Conservation (phyloP, 345 rosid species). For the Conringia planisiliqua region DNA sequence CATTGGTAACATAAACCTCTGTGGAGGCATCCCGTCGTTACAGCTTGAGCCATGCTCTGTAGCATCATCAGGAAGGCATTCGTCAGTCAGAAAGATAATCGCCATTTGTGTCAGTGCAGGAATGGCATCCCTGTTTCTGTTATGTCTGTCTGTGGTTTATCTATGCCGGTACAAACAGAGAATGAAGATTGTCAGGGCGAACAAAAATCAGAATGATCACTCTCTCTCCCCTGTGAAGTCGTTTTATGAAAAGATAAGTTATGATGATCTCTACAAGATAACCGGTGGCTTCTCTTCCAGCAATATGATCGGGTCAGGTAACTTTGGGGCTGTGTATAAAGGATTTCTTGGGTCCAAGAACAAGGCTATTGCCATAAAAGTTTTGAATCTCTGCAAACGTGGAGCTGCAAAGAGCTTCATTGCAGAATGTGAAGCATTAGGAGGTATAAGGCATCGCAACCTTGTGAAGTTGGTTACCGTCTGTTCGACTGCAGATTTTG, state of each 20-base stretch:
- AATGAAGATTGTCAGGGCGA: background rate
- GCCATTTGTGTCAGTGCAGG: conserved; percentile 4
- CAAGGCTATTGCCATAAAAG: conserved; percentile 30
- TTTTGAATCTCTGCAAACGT: conserved; percentile 34
- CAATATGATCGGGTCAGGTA: conserved; percentile 29
- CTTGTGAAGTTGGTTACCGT: conserved; percentile 39
- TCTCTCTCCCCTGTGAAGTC: background rate
- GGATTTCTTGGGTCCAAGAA: background rate
- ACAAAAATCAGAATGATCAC: background rate
- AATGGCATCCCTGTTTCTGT: background rate
- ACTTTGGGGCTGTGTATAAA: background rate
- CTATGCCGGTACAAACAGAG: conserved; percentile 19
- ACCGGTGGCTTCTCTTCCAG: conserved; percentile 29
- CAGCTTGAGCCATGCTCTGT: conserved; percentile 9
- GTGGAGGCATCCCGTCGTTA: conserved; percentile 18
- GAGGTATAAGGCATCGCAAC: conserved; percentile 38
- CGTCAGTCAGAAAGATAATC: conserved; percentile 4
- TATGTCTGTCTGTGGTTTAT: conserved; percentile 30
- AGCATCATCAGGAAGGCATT: background rate
- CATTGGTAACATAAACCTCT: conserved; percentile 5
- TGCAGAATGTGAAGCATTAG: conserved; percentile 44
- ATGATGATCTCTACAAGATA: conserved; percentile 20
- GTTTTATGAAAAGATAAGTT: conserved; percentile 14
- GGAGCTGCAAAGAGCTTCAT: conserved; percentile 47
- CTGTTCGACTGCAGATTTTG: conserved; percentile 33